phyloP scores from a whole-genome alignment of 176 grass and related monocot genomes.

The Aegilops longissima region DNA sequence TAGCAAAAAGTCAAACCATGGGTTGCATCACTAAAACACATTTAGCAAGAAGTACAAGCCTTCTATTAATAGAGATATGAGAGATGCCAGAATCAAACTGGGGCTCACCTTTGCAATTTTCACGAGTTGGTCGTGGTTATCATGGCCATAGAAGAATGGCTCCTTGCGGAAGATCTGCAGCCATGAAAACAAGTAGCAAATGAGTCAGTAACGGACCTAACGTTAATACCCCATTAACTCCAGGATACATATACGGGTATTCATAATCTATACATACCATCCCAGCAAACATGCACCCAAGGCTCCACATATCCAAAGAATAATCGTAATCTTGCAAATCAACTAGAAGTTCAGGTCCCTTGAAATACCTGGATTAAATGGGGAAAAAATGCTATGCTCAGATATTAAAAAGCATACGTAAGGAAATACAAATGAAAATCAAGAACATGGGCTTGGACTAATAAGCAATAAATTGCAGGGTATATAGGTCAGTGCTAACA shows the following conservation, averaged over 20 bases:
- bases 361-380: constrained; percentile 67
- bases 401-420: not conserved
- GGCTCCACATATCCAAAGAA: constrained; percentile 92
- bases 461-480: constrained; percentile 8
- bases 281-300: constrained; percentile 99
- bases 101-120: constrained; percentile 87
- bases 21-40: not conserved
- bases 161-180: constrained; percentile 99
- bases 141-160: constrained; percentile 98
- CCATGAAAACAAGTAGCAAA: constrained; percentile 29
- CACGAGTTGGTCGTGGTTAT: constrained; percentile 97
- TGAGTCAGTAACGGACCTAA: constrained; percentile 12
- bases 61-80: not conserved
- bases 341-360: constrained; percentile 93
- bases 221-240: not conserved
- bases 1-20: not conserved
- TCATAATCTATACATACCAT: constrained; percentile 60
- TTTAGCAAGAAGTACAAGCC: not conserved
- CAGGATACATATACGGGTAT: constrained; percentile 4
- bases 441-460: not conserved
- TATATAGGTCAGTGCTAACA: not conserved
- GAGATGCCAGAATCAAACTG: not conserved
- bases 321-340: constrained; percentile 98
- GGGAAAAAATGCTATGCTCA: constrained; percentile 4
- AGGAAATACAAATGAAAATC: constrained; percentile 12